phyloP scores from a whole-genome alignment of 2,329 filamentous ascomycete species.

The Calonectria leucothoes region DNA sequence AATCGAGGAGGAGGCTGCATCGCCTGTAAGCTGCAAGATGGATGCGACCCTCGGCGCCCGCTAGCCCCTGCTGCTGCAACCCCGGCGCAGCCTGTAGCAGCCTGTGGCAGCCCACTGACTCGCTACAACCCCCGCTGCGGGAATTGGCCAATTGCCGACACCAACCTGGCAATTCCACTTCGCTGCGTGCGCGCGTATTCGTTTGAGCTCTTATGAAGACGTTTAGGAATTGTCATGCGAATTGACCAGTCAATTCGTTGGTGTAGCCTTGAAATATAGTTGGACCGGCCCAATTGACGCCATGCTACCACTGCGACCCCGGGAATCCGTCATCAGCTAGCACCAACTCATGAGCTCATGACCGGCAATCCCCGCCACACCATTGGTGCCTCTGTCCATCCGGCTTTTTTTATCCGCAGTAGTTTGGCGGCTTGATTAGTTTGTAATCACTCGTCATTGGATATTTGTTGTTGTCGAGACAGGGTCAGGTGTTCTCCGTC shows the following conservation, averaged over 20 bases:
- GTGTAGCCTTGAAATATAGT: neutral
- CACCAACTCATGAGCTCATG: neutral
- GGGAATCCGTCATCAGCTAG: too few species aligned
- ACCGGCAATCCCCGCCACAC: neutral
- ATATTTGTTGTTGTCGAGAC: neutral
- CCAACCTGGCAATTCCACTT: neutral
- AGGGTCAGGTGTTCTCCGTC: too few species aligned
- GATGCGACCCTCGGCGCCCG: neutral
- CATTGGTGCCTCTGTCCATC: neutral
- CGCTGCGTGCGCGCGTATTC: neutral
- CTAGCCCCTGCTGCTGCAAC: neutral
- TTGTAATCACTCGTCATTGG: too few species aligned
- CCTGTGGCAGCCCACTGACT: too few species aligned
- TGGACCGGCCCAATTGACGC: neutral
- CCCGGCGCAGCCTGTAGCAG: neutral
- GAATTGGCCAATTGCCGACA: conserved; percentile 5
- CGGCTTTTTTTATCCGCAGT: neutral
- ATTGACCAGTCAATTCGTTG: neutral
- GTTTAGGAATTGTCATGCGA: neutral
- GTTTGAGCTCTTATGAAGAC: neutral
- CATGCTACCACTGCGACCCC: neutral
- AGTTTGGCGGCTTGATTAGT: too few species aligned
- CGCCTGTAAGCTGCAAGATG: neutral
- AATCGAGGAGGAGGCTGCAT: neutral
- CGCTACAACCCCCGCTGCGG: neutral